Percentiles rank a stretch among this genome's conserved stretches.
These are phyloP conservation scores for Chalciporus piperatus DNA, from an alignment of 768 basidiomycete genomes.

Conservation along the genomic window DNA sequence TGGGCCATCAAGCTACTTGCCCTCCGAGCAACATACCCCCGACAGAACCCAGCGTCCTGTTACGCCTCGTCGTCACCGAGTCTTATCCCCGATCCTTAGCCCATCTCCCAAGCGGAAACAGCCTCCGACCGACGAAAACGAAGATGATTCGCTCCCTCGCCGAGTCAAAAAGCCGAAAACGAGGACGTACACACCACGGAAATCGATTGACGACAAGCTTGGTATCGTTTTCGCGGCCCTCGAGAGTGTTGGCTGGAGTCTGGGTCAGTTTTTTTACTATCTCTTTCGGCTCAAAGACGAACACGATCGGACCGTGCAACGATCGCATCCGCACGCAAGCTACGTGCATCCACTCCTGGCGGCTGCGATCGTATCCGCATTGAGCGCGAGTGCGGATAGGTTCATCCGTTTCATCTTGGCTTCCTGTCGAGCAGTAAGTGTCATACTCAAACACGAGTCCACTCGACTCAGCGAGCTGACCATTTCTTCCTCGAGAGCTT, in stretches of 20 bases:
- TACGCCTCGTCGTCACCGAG: neutral
- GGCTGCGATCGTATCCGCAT: too few relatives aligned
- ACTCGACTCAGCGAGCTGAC: too few relatives aligned
- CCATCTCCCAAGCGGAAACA: neutral
- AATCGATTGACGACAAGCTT: neutral
- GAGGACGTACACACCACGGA: neutral
- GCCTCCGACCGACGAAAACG: neutral
- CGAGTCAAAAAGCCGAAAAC: neutral
- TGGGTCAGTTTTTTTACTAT: neutral
- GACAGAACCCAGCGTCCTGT: too few relatives aligned
- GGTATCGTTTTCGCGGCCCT: neutral
- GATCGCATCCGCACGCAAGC: neutral
- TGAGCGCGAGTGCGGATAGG: too few relatives aligned
- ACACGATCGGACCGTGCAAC: neutral
- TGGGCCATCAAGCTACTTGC: too few relatives aligned
- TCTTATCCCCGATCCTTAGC: neutral
- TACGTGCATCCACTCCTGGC: neutral
- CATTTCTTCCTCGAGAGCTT: too few relatives aligned
- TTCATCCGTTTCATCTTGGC: too few relatives aligned
- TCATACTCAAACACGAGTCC: too few relatives aligned
- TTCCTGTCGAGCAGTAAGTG: too few relatives aligned
- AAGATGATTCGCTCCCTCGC: neutral
- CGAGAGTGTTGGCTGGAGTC: neutral
- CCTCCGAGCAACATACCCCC: too few relatives aligned
- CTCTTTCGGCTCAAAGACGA: neutral